Percentiles rank a stretch among this genome's conserved stretches.
Evolutionary conservation across 192 early-diverging fungal genomes (phyloP).

Genomic region (Paraglomus occultum): DNA sequence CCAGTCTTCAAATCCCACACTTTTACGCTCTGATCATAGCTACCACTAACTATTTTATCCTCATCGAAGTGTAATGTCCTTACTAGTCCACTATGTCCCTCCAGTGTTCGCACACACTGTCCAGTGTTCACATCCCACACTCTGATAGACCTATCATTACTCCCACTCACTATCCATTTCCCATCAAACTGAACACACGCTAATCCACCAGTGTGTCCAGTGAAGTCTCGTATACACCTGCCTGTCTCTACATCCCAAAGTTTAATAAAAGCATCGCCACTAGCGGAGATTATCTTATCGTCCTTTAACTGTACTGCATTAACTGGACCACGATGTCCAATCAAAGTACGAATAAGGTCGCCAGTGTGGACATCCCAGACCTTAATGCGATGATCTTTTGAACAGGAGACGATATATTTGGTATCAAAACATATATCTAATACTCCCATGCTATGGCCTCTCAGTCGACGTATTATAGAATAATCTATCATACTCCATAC

Average conservation of each 20-base stretch:
- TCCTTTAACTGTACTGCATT: constrained; percentile 84
- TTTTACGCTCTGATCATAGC: constrained; percentile 92
- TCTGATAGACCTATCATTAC: constrained; percentile 78
- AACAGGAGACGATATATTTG: constrained; percentile 76
- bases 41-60: constrained; percentile 81
- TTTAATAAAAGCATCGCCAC: constrained; percentile 78
- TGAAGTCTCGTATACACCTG: constrained; percentile 68
- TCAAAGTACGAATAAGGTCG: constrained; percentile 58
- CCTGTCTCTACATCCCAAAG: constrained; percentile 77
- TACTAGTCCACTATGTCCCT: constrained; percentile 72
- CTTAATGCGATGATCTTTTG: constrained; percentile 89
- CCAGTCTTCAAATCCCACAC: constrained; percentile 91
- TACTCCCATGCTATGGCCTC: constrained; percentile 79
- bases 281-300: constrained; percentile 75
- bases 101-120: constrained; percentile 55
- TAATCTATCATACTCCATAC: constrained; percentile 75
- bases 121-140: constrained; percentile 76
- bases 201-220: constrained; percentile 75
- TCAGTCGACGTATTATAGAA: constrained; percentile 47
- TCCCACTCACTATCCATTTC: constrained; percentile 72
- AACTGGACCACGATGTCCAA: constrained; percentile 90
- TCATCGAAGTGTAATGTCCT: constrained; percentile 86
- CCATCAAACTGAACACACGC: constrained; percentile 88
- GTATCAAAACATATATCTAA: constrained; percentile 85
- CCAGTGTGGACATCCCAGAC: constrained; percentile 78